These are phyloP conservation scores for Populus nigra DNA, from an alignment of 345 rosid species.

Conservation along the genomic window DNA sequence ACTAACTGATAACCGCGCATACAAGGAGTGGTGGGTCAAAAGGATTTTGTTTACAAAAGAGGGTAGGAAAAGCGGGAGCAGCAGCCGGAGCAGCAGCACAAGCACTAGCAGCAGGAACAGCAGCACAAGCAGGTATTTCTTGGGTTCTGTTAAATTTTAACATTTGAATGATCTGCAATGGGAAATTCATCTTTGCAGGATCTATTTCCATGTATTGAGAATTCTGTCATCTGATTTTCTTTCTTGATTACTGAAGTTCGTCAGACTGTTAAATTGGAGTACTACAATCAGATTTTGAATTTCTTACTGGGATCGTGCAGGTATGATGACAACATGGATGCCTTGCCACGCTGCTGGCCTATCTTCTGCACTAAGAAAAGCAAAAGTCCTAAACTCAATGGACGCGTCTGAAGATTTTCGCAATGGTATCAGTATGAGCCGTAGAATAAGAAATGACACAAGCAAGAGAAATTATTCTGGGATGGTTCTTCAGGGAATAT, in stretches of 20 bases:
- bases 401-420: slow-evolving; percentile 5
- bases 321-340: background rate
- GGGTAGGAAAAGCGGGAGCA: slow-evolving; percentile 6
- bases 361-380: slow-evolving; percentile 20
- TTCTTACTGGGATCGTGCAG: slow-evolving; percentile 7
- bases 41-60: slow-evolving; percentile 8
- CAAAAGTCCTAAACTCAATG: slow-evolving; percentile 12
- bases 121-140: slow-evolving; percentile 34
- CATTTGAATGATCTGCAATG: background rate
- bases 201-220: background rate
- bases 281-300: background rate
- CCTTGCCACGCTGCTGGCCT: slow-evolving; percentile 37
- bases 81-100: slow-evolving; percentile 4
- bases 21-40: slow-evolving; percentile 21
- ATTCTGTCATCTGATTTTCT: background rate
- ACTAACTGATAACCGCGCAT: slow-evolving; percentile 10
- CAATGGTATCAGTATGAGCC: background rate
- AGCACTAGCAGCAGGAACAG: slow-evolving; percentile 10
- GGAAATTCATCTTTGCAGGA: background rate
- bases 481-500: background rate
- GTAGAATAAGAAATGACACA: background rate
- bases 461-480: background rate
- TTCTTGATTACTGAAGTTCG: too few relatives aligned
- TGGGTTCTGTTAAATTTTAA: background rate
- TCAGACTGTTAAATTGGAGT: background rate